Evolutionary conservation across 495 filamentous ascomycete genomes (phyloP), one percentile per base, ranked within the genome.

Genomic region (Penicillium simplicissimum): DNA sequence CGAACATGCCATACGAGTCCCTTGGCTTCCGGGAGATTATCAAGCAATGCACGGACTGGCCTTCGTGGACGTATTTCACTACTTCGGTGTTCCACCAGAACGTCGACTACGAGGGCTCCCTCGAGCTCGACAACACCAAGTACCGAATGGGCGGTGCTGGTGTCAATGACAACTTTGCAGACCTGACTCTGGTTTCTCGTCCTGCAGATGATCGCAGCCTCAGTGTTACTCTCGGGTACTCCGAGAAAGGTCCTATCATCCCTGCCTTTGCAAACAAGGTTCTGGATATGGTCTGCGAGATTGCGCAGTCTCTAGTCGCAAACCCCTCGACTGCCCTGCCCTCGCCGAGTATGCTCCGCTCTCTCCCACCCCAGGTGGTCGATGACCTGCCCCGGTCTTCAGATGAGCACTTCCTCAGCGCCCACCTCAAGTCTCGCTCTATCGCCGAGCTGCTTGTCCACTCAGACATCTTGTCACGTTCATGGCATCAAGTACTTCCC

Each of bases 1-100:
- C 78, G n/a, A 82, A 78, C 57, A 85, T 85, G 76, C 79, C 80
- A 0, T 83, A 77, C 55, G 85, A 88, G 66, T 73, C 80, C n/a
- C 72, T 87, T 0, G 85, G 85, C 8, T 83, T 84, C 75, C 67
- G 79, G 4, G 82, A 87, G 43, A 89, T 88, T 51, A 78, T 87
- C 59, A 69, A 79, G 28, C 67, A 81, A 36, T 88, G 85, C 66
- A 87, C 82, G 8, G 75, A 82, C 52, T 87, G 85, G 86, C 81
- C 84, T 6, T 70, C 76, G 8, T 80, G 76, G 67, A 78, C 78
- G 3, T 75, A 76, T 63, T 84, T 82, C 66, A 76, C 74, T 8
- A 81, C 76, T 11, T 70, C 76, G 0, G 77, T 84, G 28, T 77
- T 83, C 61, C 80, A 84, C 55, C 78, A 82, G 48, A 81, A 80